Conservation (phyloP, 768 basidiomycete genomes). For the Tulasnella sp. region DNA sequence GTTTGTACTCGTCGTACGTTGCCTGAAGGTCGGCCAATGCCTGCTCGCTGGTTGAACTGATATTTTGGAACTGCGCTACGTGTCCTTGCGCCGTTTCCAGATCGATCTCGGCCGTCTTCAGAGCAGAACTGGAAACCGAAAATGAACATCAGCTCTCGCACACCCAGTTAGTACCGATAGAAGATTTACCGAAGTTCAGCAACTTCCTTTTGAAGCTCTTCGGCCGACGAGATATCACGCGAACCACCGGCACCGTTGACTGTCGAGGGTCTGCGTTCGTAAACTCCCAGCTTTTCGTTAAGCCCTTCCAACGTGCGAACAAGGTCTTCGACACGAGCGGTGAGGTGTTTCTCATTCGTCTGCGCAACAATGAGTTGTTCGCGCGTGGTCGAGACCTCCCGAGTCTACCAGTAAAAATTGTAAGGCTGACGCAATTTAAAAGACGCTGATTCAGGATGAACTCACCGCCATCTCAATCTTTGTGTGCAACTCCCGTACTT, state of each 20-base stretch:
- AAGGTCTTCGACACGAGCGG: constrained; percentile 16
- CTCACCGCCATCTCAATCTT: constrained; percentile 63
- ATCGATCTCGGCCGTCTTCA: constrained; percentile 72
- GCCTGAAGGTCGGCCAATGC: constrained; percentile 57
- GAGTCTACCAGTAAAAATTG: constrained; percentile 32
- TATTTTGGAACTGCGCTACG: constrained; percentile 77
- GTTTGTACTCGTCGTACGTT: constrained; percentile 73
- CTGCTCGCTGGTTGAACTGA: constrained; percentile 71
- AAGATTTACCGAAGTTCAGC: neutral
- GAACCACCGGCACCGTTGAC: constrained; percentile 26
- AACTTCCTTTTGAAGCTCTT: constrained; percentile 63
- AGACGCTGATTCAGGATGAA: constrained; percentile 13
- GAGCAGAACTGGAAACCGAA: constrained; percentile 41
- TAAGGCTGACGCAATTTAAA: neutral
- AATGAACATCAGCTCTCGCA: neutral
- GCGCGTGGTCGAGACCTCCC: constrained; percentile 56
- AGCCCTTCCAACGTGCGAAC: constrained; percentile 57
- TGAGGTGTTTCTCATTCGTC: constrained; percentile 21
- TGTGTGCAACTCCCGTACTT: constrained; percentile 60
- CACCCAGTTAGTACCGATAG: neutral
- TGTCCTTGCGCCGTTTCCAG: constrained; percentile 58
- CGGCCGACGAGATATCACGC: constrained; percentile 50
- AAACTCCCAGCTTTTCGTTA: constrained; percentile 77
- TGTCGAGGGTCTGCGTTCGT: constrained; percentile 51
- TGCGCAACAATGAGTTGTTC: constrained; percentile 34